These are phyloP conservation scores for Meyerozyma athensensis DNA, from an alignment of 1,139 yeast genomes.

Conservation along the genomic window DNA sequence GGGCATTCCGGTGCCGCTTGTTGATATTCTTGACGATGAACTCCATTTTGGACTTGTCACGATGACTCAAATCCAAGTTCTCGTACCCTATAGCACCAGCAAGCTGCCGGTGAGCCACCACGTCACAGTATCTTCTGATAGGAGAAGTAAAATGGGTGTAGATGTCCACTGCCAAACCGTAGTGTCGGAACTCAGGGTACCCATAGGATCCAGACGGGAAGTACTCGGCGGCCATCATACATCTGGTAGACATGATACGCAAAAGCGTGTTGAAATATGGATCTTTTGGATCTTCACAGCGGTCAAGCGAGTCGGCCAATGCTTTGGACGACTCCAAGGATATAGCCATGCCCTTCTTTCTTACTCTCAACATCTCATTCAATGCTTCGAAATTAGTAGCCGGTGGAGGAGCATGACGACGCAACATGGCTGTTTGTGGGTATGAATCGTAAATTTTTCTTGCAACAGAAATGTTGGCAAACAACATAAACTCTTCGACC, in stretches of 20 bases:
- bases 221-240: constrained; percentile 99
- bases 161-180: constrained; percentile 95
- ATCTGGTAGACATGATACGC: constrained; percentile 95
- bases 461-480: constrained; percentile 96
- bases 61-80: constrained; percentile 70
- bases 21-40: constrained; percentile 84
- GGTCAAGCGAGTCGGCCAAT: constrained; percentile 88
- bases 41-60: constrained; percentile 91
- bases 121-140: constrained; percentile 95
- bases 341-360: constrained; percentile 68
- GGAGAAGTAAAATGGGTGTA: constrained; percentile 99
- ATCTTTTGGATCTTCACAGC: constrained; percentile 76
- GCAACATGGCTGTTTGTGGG: constrained; percentile 97
- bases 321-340: constrained; percentile 86
- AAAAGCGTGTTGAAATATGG: constrained; percentile 90
- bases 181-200: constrained; percentile 92
- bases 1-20: constrained; percentile 94
- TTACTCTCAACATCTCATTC: constrained; percentile 83
- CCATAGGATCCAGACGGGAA: constrained; percentile 92
- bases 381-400: constrained; percentile 84
- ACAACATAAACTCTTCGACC: constrained; percentile 97
- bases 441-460: constrained; percentile 84
- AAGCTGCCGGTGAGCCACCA: constrained; percentile 93
- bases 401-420: constrained; percentile 97
- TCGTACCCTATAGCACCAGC: constrained; percentile 98